phyloP scores from a whole-genome alignment of 345 rosid genomes.

The Clarkia xantiana region DNA sequence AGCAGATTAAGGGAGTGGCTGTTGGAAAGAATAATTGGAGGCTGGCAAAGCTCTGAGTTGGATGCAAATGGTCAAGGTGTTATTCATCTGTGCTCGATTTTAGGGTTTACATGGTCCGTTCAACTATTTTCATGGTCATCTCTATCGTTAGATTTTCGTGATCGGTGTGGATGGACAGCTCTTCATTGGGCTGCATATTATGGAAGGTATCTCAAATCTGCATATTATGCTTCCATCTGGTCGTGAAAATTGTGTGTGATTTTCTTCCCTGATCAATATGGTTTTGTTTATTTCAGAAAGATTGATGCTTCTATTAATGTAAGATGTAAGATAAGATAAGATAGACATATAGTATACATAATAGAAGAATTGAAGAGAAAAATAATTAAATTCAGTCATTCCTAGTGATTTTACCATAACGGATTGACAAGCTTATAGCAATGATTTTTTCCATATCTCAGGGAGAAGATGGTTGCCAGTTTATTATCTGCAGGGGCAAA shows the following conservation, averaged over 20 bases:
- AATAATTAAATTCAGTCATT: too few species aligned
- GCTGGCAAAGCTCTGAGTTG: slow-evolving; percentile 40
- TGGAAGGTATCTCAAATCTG: slow-evolving; percentile 39
- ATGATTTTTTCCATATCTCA: slow-evolving; percentile 21
- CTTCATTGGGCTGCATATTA: slow-evolving; percentile 95
- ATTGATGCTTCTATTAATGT: too few species aligned
- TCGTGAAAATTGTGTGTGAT: too few species aligned
- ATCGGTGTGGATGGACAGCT: slow-evolving; percentile 91
- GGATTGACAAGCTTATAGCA: background rate
- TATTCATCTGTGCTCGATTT: slow-evolving; percentile 84
- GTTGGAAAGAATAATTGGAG: slow-evolving; percentile 59
- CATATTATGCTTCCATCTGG: background rate
- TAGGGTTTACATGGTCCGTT: slow-evolving; percentile 83
- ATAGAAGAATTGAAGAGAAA: too few species aligned
- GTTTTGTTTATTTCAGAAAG: too few species aligned
- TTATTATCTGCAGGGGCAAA: slow-evolving; percentile 89
- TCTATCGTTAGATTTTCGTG: slow-evolving; percentile 67
- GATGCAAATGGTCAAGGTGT: slow-evolving; percentile 76
- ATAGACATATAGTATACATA: too few species aligned
- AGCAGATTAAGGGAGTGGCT: slow-evolving; percentile 76
- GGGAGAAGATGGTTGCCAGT: slow-evolving; percentile 81
- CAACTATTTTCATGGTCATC: slow-evolving; percentile 54
- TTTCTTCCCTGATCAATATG: too few species aligned
- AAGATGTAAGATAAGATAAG: too few species aligned
- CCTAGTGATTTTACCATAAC: too few species aligned